A percentile compares a stretch with the other conserved stretches of the same genome.
These are phyloP conservation scores for Cicer cuneatum DNA, from an alignment of 306 rosid species.

Conservation along the genomic window DNA sequence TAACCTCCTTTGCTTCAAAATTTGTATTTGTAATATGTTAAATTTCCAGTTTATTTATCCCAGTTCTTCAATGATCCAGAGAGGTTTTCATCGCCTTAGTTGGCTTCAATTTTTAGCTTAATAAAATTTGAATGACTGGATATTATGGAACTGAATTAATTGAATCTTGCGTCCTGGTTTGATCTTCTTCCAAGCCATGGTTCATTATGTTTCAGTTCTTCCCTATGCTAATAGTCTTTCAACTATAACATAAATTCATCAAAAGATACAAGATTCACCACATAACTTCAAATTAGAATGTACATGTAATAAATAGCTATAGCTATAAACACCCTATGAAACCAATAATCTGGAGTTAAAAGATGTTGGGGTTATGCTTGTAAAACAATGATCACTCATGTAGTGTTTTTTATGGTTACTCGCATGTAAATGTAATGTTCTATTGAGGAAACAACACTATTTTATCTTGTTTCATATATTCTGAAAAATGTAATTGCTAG, in stretches of 20 bases:
- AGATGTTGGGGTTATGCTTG: not conserved
- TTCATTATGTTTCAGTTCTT: not conserved
- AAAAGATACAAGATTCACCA: not conserved
- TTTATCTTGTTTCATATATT: not conserved
- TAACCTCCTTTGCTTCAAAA: not conserved
- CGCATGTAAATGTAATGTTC: not conserved
- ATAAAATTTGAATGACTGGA: constrained; percentile 4
- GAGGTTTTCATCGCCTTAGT: not conserved
- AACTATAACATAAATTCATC: not conserved
- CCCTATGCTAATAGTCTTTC: not conserved
- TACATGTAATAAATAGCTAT: not conserved
- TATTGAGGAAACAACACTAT: not conserved
- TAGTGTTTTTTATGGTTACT: not conserved
- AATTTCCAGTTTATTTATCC: not conserved
- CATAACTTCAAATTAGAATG: not conserved
- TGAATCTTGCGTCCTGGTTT: not conserved
- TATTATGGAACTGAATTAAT: not conserved
- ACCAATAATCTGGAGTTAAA: constrained; percentile 7
- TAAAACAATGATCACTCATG: constrained; percentile 2
- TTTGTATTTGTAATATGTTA: constrained; percentile 9
- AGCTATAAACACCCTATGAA: not conserved
- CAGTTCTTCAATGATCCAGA: constrained; percentile 17
- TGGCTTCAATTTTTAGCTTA: not conserved
- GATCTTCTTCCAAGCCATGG: constrained; percentile 4
- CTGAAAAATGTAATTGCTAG: not conserved